phyloP scores from a whole-genome alignment of 2,329 filamentous ascomycete genomes.

The Aspergillus fijiensis region DNA sequence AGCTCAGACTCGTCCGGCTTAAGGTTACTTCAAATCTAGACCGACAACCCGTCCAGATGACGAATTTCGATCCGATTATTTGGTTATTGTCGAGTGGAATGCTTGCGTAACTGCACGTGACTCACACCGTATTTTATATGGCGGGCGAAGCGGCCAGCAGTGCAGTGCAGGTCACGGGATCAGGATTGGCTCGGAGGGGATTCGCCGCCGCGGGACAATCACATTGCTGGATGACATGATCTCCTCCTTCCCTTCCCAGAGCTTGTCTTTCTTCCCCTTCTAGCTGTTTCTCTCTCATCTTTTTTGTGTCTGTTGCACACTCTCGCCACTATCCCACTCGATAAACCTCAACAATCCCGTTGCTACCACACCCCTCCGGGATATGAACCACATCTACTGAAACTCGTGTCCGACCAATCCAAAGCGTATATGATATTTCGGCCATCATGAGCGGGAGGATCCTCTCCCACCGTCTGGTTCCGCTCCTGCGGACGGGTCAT shows the following conservation, averaged over 20 bases:
- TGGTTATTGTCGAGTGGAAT: conserved; percentile 3
- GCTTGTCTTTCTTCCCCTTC: neutral
- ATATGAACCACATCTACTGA: conserved; percentile 19
- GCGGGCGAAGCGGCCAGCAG: conserved; percentile 30
- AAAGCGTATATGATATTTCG: conserved; percentile 38
- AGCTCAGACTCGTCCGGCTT: neutral
- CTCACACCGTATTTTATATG: conserved; percentile 25
- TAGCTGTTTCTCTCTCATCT: neutral
- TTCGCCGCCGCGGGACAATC: conserved; percentile 2
- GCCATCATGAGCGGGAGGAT: conserved; percentile 69
- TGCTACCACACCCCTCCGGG: neutral
- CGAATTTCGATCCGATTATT: neutral
- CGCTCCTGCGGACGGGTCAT: conserved; percentile 62
- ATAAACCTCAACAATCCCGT: neutral
- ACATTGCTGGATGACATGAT: conserved; percentile 1
- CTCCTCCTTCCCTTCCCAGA: neutral
- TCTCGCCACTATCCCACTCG: neutral
- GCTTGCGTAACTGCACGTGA: conserved; percentile 26
- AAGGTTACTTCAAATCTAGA: neutral
- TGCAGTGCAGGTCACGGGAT: conserved; percentile 33
- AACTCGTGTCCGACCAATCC: neutral
- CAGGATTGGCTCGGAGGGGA: neutral
- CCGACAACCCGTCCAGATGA: neutral
- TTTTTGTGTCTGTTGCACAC: neutral
- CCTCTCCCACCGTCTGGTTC: conserved; percentile 69